Conservation (phyloP, 1,284 basidiomycete genomes). For the Trichosporon inkin region DNA sequence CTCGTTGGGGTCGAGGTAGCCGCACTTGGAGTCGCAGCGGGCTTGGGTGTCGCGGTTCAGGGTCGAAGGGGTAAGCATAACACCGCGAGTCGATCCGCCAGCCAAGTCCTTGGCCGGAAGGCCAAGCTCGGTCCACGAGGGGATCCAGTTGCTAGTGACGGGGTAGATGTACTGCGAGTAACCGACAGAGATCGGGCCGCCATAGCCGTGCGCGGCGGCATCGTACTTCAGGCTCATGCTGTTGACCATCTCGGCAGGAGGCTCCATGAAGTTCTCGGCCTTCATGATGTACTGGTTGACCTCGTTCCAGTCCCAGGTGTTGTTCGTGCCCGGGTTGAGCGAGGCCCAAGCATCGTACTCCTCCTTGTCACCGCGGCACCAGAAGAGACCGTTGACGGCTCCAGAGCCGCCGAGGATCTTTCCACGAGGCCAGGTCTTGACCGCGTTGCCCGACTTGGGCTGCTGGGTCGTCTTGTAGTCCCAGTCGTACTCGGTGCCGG, state of each 20-base stretch:
- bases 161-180: slow-evolving; percentile 53
- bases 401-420: slow-evolving; percentile 66
- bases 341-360: slow-evolving; percentile 52
- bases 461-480: slow-evolving; percentile 55
- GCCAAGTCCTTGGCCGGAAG: slow-evolving; percentile 52
- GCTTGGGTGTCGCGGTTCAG: slow-evolving; percentile 64
- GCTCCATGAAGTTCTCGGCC: slow-evolving; percentile 51
- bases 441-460: slow-evolving; percentile 26
- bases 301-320: slow-evolving; percentile 47
- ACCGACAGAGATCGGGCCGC: slow-evolving; percentile 53
- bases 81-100: slow-evolving; percentile 38
- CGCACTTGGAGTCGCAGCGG: slow-evolving; percentile 63
- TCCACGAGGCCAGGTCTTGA: slow-evolving; percentile 58
- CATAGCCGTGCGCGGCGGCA: slow-evolving; percentile 51
- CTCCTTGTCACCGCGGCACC: slow-evolving; percentile 45
- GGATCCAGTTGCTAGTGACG: slow-evolving; percentile 57
- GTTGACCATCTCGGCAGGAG: slow-evolving; percentile 39
- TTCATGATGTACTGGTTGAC: slow-evolving; percentile 49
- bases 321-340: slow-evolving; percentile 42
- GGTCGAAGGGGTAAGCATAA: slow-evolving; percentile 58
- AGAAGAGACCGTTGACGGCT: slow-evolving; percentile 69
- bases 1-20: slow-evolving; percentile 63
- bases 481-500: slow-evolving; percentile 61
- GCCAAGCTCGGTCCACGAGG: slow-evolving; percentile 52
- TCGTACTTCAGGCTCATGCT: slow-evolving; percentile 50